phyloP scores from a whole-genome alignment of 495 filamentous ascomycete genomes.

The Tuber indicum region DNA sequence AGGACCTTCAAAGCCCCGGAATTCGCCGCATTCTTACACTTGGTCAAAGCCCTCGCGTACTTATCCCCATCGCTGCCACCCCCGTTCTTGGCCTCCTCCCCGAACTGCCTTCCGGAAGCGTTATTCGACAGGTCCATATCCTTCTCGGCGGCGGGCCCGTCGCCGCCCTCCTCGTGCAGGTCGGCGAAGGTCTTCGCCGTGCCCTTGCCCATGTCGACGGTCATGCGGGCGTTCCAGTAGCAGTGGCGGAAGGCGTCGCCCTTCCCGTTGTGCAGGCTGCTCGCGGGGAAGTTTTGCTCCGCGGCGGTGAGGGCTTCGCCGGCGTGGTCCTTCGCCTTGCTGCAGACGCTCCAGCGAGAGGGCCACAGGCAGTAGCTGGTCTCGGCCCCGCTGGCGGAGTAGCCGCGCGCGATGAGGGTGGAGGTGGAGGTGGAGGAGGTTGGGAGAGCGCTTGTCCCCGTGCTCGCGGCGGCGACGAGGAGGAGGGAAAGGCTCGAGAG shows the following conservation, averaged over 20 bases:
- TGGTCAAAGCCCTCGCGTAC: not conserved
- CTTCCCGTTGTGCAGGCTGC: slow-evolving; percentile 17
- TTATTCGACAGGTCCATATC: slow-evolving; percentile 18
- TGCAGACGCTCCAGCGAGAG: not conserved
- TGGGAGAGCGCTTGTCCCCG: not conserved
- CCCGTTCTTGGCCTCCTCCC: not conserved
- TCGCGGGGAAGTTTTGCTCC: not conserved
- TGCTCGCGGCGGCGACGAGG: not conserved
- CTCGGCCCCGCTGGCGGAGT: slow-evolving; percentile 9
- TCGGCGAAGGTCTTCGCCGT: slow-evolving; percentile 13
- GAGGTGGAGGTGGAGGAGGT: not conserved
- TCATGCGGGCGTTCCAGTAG: slow-evolving; percentile 22
- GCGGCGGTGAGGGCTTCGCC: slow-evolving; percentile 1
- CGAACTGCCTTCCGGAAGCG: slow-evolving; percentile 7
- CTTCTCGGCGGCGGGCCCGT: slow-evolving; percentile 1
- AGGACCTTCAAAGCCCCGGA: not conserved
- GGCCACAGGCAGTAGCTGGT: slow-evolving; percentile 9
- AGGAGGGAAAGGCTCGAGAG: not conserved
- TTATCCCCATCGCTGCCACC: not conserved
- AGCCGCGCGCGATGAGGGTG: not conserved
- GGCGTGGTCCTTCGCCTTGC: slow-evolving; percentile 8
- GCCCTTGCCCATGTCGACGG: slow-evolving; percentile 10
- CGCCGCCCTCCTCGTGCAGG: slow-evolving; percentile 9
- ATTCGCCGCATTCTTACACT: not conserved
- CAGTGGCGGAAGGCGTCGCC: slow-evolving; percentile 23